These are phyloP conservation scores for Daldinia eschscholtzii DNA, from an alignment of 2,329 filamentous ascomycete species.

Conservation along the genomic window DNA sequence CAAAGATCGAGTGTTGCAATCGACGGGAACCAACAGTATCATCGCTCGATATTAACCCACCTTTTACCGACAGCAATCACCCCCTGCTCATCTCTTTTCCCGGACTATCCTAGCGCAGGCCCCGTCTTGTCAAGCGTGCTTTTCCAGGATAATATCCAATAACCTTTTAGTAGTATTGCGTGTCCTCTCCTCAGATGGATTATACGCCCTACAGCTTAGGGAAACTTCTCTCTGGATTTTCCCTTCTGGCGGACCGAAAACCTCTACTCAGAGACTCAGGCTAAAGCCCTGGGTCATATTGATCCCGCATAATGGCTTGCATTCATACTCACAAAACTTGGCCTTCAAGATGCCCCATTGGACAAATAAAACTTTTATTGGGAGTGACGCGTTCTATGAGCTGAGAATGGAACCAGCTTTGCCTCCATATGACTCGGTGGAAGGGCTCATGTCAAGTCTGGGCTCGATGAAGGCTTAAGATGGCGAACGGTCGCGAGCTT, in stretches of 20 bases:
- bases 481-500: conserved; percentile 25
- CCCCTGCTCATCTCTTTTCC: conserved; percentile 40
- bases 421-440: conserved; percentile 31
- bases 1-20: conserved; percentile 40
- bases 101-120: conserved; percentile 39
- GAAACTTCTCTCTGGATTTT: conserved; percentile 13
- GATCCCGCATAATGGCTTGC: conserved; percentile 24
- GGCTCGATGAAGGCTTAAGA: conserved; percentile 13
- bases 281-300: conserved; percentile 38
- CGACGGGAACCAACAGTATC: conserved; percentile 42
- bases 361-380: conserved; percentile 18
- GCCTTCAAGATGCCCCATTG: conserved; percentile 17
- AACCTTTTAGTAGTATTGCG: conserved; percentile 26
- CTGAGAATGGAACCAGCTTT: conserved; percentile 34
- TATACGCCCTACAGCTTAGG: conserved; percentile 21
- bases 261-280: conserved; percentile 32
- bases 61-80: conserved; percentile 45
- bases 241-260: conserved; percentile 38
- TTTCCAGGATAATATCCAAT: conserved; percentile 27
- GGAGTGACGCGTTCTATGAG: conserved; percentile 39
- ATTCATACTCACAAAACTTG: conserved; percentile 27
- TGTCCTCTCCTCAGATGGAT: conserved; percentile 27
- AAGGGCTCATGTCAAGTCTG: conserved; percentile 22
- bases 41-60: conserved; percentile 41
- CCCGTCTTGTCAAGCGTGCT: conserved; percentile 21